A percentile compares a stretch with the other conserved stretches of the same genome.
These are phyloP conservation scores for Vanrija sp. DNA, from an alignment of 1,284 basidiomycete species.

Conservation along the genomic window DNA sequence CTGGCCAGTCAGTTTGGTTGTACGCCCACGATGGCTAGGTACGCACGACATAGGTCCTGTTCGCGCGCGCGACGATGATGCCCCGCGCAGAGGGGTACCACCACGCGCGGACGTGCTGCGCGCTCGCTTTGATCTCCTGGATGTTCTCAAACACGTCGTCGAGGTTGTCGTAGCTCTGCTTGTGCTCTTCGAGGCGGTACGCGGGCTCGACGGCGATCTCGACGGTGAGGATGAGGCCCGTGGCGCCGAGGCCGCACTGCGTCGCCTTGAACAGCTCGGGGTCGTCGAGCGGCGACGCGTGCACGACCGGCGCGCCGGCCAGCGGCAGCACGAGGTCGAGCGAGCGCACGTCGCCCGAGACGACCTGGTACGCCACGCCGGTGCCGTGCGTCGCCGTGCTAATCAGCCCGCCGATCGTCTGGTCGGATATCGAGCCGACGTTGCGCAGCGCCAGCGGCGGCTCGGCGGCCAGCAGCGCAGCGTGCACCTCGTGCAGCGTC, in stretches of 20 bases:
- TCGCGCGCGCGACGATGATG: slow-evolving; percentile 68
- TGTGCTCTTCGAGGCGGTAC: slow-evolving; percentile 76
- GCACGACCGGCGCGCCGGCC: slow-evolving; percentile 36
- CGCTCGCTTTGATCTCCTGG: slow-evolving; percentile 57
- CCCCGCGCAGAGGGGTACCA: slow-evolving; percentile 84
- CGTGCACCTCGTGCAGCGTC: slow-evolving; percentile 67
- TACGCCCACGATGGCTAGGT: not conserved
- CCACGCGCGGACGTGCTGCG: slow-evolving; percentile 88
- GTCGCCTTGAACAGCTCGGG: slow-evolving; percentile 82
- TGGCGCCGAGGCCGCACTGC: slow-evolving; percentile 90
- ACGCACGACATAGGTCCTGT: slow-evolving; percentile 72
- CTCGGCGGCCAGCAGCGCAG: slow-evolving; percentile 59
- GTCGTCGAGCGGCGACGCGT: slow-evolving; percentile 48
- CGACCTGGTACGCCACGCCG: slow-evolving; percentile 72
- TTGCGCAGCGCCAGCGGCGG: slow-evolving; percentile 75
- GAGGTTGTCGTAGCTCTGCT: slow-evolving; percentile 64
- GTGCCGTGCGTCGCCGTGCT: slow-evolving; percentile 94
- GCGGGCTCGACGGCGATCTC: slow-evolving; percentile 74
- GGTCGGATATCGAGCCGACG: slow-evolving; percentile 94
- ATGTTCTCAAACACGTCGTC: slow-evolving; percentile 52
- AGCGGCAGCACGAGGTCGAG: slow-evolving; percentile 60
- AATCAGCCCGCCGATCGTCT: slow-evolving; percentile 89
- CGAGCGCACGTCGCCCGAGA: slow-evolving; percentile 75
- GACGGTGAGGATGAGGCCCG: slow-evolving; percentile 79
- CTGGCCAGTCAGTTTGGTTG: slow-evolving; percentile 37